Evolutionary conservation across 805 yeast species (phyloP).

Genomic region (Ogataea sp.): DNA sequence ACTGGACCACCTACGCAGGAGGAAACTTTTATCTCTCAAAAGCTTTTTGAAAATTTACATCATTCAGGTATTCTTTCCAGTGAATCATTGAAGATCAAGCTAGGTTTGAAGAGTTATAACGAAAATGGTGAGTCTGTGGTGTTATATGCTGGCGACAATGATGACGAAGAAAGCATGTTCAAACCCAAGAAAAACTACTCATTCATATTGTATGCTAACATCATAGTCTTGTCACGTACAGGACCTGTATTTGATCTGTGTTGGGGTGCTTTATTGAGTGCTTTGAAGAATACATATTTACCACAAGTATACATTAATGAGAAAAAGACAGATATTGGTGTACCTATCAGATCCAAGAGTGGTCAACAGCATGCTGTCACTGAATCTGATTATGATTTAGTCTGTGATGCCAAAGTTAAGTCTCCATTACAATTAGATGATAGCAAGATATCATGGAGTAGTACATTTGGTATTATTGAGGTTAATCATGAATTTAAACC

Average conservation of each 20-base stretch:
- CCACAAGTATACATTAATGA: constrained; percentile 69
- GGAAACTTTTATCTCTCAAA: constrained; percentile 69
- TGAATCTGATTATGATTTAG: constrained; percentile 41
- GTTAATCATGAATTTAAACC: constrained; percentile 15
- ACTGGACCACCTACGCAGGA: constrained; percentile 79
- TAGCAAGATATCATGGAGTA: constrained; percentile 32
- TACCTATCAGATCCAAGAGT: constrained; percentile 4
- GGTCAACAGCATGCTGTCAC: constrained; percentile 34
- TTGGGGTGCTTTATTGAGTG: constrained; percentile 59
- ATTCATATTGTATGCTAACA: constrained; percentile 60
- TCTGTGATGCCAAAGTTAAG: constrained; percentile 43
- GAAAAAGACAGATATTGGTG: constrained; percentile 39
- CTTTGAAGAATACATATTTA: constrained; percentile 48
- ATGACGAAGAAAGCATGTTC: constrained; percentile 18
- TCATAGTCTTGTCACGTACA: constrained; percentile 70
- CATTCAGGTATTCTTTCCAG: constrained; percentile 47
- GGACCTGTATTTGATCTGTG: constrained; percentile 79
- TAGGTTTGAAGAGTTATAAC: constrained; percentile 39
- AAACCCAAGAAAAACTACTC: constrained; percentile 40
- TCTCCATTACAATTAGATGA: constrained; percentile 31
- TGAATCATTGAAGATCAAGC: constrained; percentile 45
- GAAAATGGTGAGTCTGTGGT: constrained; percentile 42
- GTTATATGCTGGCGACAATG: constrained; percentile 30
- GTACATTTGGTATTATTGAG: constrained; percentile 54
- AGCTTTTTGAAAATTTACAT: constrained; percentile 48